A percentile compares a stretch with the other conserved stretches of the same genome.
phyloP scores from a whole-genome alignment of 202 grass and related monocot genomes.

The Carex arenaria region DNA sequence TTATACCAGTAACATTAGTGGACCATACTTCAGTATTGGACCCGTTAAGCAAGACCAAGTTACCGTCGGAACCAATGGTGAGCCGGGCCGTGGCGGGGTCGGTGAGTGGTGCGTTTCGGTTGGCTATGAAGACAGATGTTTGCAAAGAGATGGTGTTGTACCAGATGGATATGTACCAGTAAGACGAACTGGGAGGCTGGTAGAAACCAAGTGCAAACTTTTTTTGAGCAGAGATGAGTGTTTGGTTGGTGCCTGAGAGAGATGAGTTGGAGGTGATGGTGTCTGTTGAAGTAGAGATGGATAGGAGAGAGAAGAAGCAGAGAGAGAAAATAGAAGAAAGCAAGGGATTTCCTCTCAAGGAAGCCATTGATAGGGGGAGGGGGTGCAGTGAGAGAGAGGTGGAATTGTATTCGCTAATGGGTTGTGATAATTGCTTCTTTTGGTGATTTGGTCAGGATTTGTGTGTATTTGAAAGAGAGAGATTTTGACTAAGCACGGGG shows the following conservation, averaged over 20 bases:
- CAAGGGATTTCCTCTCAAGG: not conserved
- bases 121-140: conserved; percentile 58
- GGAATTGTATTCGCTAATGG: not conserved
- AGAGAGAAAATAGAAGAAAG: not conserved
- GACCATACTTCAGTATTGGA: conserved; percentile 47
- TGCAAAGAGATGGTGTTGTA: conserved; percentile 51
- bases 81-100: conserved; percentile 37
- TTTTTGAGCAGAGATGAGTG: conserved; percentile 40
- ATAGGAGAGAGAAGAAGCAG: not conserved
- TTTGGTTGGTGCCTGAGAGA: conserved; percentile 31
- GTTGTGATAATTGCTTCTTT: not conserved
- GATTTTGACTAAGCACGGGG: not conserved
- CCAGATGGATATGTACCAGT: conserved; percentile 78
- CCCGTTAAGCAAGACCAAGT: conserved; percentile 52
- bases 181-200: conserved; percentile 24
- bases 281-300: conserved; percentile 26
- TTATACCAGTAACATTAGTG: conserved; percentile 26
- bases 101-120: conserved; percentile 35
- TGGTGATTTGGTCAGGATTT: not conserved
- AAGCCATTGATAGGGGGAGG: not conserved
- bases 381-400: not conserved
- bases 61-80: conserved; percentile 33
- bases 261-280: conserved; percentile 55
- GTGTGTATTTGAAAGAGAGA: not conserved
- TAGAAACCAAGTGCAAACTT: conserved; percentile 56